Percentiles rank a stretch among this genome's conserved stretches.
Conservation (phyloP, 257 asterid species). For the Gynochthodes officinalis region DNA sequence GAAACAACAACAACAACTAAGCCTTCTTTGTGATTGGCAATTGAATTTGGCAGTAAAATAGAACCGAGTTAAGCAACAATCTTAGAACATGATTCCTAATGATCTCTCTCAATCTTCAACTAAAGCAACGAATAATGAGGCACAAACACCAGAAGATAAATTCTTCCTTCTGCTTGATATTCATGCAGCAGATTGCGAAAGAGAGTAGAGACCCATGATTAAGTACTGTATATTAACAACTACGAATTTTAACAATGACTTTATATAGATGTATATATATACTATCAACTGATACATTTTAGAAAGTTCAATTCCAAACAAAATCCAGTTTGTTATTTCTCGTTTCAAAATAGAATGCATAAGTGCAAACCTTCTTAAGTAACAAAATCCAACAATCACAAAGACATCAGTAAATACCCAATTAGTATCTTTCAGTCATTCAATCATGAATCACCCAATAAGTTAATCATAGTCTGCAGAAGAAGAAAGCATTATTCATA, state of each 20-base stretch:
- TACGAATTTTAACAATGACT: not conserved
- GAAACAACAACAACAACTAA: too few species aligned
- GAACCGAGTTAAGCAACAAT: not conserved
- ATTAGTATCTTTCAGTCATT: not conserved
- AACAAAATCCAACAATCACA: not conserved
- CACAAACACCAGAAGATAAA: too few species aligned
- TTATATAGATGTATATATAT: not conserved
- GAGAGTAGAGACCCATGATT: not conserved
- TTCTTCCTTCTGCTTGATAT: not conserved
- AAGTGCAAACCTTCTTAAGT: not conserved
- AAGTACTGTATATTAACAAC: not conserved
- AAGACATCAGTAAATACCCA: not conserved
- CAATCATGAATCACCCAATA: not conserved
- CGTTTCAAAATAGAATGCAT: not conserved
- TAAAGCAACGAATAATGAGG: not conserved
- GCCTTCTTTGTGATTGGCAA: not conserved
- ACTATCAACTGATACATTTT: too few species aligned
- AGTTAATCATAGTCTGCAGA: not conserved
- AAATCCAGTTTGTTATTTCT: not conserved
- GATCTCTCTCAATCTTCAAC: not conserved
- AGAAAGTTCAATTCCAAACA: not conserved
- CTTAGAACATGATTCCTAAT: not conserved
- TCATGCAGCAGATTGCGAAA: not conserved
- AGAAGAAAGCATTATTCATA: not conserved
- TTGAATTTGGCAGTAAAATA: not conserved